These are phyloP conservation scores for Lizonia empirigonia DNA, from an alignment of 2,329 filamentous ascomycete species.

Conservation along the genomic window DNA sequence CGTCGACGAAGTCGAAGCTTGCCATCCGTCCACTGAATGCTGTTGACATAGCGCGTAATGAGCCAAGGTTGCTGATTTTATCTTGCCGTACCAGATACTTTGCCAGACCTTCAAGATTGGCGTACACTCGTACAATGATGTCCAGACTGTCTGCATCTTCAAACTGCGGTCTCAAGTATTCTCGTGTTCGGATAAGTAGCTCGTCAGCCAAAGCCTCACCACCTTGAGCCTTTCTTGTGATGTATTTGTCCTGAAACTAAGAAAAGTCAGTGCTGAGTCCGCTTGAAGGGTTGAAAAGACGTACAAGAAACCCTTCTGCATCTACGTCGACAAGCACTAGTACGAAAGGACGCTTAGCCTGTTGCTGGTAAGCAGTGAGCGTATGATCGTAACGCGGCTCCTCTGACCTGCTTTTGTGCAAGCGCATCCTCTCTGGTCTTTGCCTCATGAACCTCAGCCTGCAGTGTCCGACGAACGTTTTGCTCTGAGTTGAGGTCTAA, in stretches of 20 bases:
- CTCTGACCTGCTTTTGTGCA: slow-evolving; percentile 38
- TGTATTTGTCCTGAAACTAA: slow-evolving; percentile 47
- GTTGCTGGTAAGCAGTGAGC: slow-evolving; percentile 15
- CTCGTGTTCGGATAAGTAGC: slow-evolving; percentile 40
- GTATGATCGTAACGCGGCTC: background rate
- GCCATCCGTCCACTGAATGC: slow-evolving; percentile 46
- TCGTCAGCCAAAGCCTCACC: slow-evolving; percentile 46
- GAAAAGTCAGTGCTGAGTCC: slow-evolving; percentile 1
- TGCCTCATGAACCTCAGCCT: slow-evolving; percentile 42
- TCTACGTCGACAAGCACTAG: slow-evolving; percentile 47
- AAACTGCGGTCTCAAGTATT: slow-evolving; percentile 44
- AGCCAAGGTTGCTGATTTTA: slow-evolving; percentile 44
- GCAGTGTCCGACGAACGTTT: slow-evolving; percentile 45
- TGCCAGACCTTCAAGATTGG: slow-evolving; percentile 46
- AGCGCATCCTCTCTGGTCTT: slow-evolving; percentile 35
- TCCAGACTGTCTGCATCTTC: slow-evolving; percentile 45
- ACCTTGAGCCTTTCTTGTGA: slow-evolving; percentile 43
- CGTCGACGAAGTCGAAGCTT: slow-evolving; percentile 46
- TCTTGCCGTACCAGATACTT: slow-evolving; percentile 45
- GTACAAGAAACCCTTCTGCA: slow-evolving; percentile 45
- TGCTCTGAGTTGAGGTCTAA: slow-evolving; percentile 47
- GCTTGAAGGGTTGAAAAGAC: background rate
- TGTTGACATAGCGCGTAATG: slow-evolving; percentile 44
- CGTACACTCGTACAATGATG: slow-evolving; percentile 44
- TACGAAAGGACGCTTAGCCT: slow-evolving; percentile 44